Base-by-base conservation (phyloP, 176 grass and related monocot genomes). In the Puccinellia tenuiflora region DNA sequence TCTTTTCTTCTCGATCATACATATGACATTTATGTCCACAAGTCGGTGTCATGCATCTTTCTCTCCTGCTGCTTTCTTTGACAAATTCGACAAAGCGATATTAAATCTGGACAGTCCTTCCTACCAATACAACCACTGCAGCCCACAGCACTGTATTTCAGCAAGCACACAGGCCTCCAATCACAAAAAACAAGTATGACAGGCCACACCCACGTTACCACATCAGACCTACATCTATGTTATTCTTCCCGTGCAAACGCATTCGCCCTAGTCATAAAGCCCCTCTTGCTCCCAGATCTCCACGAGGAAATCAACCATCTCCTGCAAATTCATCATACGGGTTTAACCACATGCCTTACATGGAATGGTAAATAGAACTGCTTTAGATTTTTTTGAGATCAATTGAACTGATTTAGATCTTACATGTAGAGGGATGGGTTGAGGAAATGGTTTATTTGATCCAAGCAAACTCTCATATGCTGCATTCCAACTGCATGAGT, bases 281-380 rank as follows among this genome's bases (percentile, higher is more conserved):
- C 84, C 88, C 75, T 83, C 80, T 57, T 90, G 84, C 24, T 90
- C 88, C 88, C 88, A 90, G 46, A 86, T 90, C 57, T 90, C 88
- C 79, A 83, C 88, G 47, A 90, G 84, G 60, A 90, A 90, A 79
- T 90, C 88, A 9, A 90, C 80, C 84, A 90, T 83, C 84, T 90
- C 88, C 88, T 90, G 84, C 75, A 50, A 83, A 79, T 62, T 8
- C 67, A 83, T 31, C 66, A 59, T 40, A 20, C 24, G 40, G 24
- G 68, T 79, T 74, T 66, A 83, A 79, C 22, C 3, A 73, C 57
- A 60, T 18, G 22, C 12, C 47, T 73, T 18, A 21, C 39, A 83
- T 26, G 21, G 15, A 78, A 64, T 24, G 34, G 47, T 52, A 55
- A 57, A 42, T 22, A 50, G 21, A 67, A 60, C 17, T 8, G 33